phyloP scores from a whole-genome alignment of 805 yeast species.

The Lachancea meyersii region DNA sequence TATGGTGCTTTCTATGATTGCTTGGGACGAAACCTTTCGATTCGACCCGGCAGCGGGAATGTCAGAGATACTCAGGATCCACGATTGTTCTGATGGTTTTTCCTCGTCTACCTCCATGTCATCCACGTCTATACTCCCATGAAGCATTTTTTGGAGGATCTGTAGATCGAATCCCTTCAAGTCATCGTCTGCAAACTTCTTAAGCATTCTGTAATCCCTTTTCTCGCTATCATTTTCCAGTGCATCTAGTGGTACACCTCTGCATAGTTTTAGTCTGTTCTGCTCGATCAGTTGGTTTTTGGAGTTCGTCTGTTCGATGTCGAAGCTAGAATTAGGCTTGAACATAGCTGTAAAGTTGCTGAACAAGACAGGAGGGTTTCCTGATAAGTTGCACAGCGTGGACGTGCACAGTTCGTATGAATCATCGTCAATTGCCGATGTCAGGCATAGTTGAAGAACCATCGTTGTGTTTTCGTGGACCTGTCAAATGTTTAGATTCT shows the following conservation, averaged over 20 bases:
- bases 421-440: conserved; percentile 26
- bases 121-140: conserved; percentile 1
- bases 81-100: conserved; percentile 20
- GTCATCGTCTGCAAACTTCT: conserved; percentile 9
- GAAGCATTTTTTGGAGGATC: background rate
- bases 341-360: conserved; percentile 24
- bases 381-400: conserved; percentile 26
- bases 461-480: conserved; percentile 9
- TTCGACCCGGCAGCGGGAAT: conserved; percentile 69
- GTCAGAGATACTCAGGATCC: conserved; percentile 64
- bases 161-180: conserved; percentile 2
- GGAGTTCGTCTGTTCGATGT: conserved; percentile 23
- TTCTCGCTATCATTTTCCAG: background rate
- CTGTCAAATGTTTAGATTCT: background rate
- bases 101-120: conserved; percentile 9
- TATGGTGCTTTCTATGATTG: conserved; percentile 50
- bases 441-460: conserved; percentile 32
- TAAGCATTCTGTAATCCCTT: conserved; percentile 19
- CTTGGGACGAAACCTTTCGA: conserved; percentile 56
- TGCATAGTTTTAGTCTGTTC: conserved; percentile 27
- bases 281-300: conserved; percentile 31
- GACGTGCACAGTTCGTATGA: conserved; percentile 26
- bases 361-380: conserved; percentile 28
- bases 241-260: conserved; percentile 19
- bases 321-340: conserved; percentile 26